A percentile compares a stretch with the other conserved stretches of the same genome.
Conservation (phyloP, 495 filamentous ascomycete genomes). For the Cercophora scortea region DNA sequence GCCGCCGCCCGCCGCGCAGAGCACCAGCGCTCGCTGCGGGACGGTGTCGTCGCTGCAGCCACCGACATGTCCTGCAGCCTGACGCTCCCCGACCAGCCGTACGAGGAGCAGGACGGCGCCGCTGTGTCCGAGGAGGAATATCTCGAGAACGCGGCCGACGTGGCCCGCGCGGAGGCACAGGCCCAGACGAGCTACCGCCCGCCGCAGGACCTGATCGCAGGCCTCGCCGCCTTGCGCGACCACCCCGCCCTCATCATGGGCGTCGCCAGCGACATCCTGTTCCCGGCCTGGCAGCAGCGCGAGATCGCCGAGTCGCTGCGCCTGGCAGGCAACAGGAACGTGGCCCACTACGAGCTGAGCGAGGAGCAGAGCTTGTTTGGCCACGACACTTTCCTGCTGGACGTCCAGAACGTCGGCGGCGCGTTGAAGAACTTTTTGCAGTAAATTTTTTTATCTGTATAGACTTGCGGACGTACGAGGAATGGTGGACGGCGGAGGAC, state of each 20-base stretch:
- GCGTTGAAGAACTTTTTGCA: conserved; percentile 67
- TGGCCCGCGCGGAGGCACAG: neutral
- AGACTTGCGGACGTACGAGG: neutral
- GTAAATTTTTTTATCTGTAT: neutral
- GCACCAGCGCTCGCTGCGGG: conserved; percentile 18
- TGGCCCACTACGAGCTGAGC: conserved; percentile 83
- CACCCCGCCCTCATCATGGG: conserved; percentile 84
- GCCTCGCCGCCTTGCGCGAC: conserved; percentile 60
- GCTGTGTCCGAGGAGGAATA: conserved; percentile 38
- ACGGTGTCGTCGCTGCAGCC: conserved; percentile 11
- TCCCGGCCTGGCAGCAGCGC: conserved; percentile 96
- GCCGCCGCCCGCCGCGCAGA: conserved; percentile 32
- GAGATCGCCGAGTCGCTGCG: conserved; percentile 84
- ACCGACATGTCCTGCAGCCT: conserved; percentile 59
- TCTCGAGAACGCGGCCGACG: conserved; percentile 1
- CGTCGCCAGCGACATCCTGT: conserved; percentile 92
- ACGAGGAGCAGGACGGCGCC: conserved; percentile 54
- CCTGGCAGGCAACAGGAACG: conserved; percentile 63
- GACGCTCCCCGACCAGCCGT: conserved; percentile 76
- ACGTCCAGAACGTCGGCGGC: conserved; percentile 85
- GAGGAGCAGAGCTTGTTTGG: conserved; percentile 90
- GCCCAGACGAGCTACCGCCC: conserved; percentile 27
- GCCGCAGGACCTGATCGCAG: conserved; percentile 69
- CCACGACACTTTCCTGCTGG: conserved; percentile 93
- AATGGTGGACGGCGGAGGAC: too few relatives aligned